A percentile compares a stretch with the other conserved stretches of the same genome.
Conservation (phyloP, 1,284 basidiomycete genomes). For the Rhodotorula sp. region DNA sequence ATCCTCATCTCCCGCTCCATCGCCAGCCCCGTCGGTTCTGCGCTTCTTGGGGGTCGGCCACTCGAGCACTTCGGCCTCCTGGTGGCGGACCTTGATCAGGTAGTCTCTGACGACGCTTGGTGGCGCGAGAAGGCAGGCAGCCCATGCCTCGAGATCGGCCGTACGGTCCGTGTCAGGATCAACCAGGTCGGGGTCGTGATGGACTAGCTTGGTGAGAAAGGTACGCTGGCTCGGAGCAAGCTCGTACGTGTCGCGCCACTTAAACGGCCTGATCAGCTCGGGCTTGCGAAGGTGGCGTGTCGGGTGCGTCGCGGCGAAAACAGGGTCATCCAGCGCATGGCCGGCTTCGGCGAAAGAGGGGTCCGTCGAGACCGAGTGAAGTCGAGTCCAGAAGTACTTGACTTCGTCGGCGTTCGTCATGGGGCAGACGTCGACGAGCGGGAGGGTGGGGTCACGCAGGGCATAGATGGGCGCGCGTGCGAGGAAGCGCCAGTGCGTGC, state of each 20-base stretch:
- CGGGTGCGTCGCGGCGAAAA: background rate
- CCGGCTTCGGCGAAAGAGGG: background rate
- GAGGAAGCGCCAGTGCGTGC: slow-evolving; percentile 62
- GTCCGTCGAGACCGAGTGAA: slow-evolving; percentile 48
- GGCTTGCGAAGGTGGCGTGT: background rate
- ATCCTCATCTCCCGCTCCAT: background rate
- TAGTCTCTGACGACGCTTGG: slow-evolving; percentile 51
- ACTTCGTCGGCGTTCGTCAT: slow-evolving; percentile 50
- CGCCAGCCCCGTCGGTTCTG: background rate
- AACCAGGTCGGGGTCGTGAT: background rate
- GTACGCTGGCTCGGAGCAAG: slow-evolving; percentile 17
- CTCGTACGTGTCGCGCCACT: slow-evolving; percentile 37
- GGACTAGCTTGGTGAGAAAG: slow-evolving; percentile 23
- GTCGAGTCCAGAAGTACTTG: slow-evolving; percentile 59
- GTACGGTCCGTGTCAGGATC: slow-evolving; percentile 17
- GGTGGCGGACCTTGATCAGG: slow-evolving; percentile 45
- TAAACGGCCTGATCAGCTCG: background rate
- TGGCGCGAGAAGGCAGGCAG: slow-evolving; percentile 61
- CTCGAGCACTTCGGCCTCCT: background rate
- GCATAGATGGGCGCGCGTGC: slow-evolving; percentile 58
- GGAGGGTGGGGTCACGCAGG: slow-evolving; percentile 56
- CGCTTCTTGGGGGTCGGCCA: background rate
- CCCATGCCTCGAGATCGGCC: slow-evolving; percentile 23
- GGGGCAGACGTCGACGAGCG: slow-evolving; percentile 40
- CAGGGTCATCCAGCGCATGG: too few relatives aligned